Evolutionary conservation across 148 eudicot genomes (phyloP).

Genomic region (Amaranthus cruentus): DNA sequence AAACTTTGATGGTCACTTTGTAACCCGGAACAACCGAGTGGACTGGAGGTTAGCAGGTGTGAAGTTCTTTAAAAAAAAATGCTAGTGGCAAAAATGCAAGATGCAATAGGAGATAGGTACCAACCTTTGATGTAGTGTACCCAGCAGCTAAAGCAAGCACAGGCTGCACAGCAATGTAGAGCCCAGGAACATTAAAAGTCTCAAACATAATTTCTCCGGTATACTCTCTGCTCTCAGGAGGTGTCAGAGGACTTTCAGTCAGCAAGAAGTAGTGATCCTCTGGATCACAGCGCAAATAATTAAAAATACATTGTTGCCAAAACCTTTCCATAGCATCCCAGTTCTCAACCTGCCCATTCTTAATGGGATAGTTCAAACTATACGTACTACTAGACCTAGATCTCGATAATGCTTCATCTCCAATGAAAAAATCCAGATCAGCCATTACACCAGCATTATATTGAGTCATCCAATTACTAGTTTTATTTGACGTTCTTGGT

Average conservation of each 20-base stretch:
- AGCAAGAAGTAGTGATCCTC: constrained; percentile 92
- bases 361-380: constrained; percentile 72
- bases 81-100: neutral
- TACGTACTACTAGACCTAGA: constrained; percentile 76
- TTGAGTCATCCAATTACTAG: constrained; percentile 77
- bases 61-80: neutral
- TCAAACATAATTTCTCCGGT: constrained; percentile 98
- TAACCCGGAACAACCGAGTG: neutral
- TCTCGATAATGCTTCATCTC: constrained; percentile 78
- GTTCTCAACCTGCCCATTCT: constrained; percentile 83
- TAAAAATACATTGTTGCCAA: constrained; percentile 99
- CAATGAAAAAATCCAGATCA: constrained; percentile 86
- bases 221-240: constrained; percentile 95
- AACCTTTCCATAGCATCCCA: constrained; percentile 98
- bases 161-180: constrained; percentile 95
- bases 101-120: constrained; percentile 14
- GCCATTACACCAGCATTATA: constrained; percentile 99
- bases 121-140: constrained; percentile 87
- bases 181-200: constrained; percentile 97
- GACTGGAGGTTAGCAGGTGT: neutral
- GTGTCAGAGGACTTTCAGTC: constrained; percentile 95
- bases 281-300: constrained; percentile 93
- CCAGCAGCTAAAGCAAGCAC: constrained; percentile 98
- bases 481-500: constrained; percentile 54
- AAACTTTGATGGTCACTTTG: neutral